These are phyloP conservation scores for Epichloe hybrida DNA, from an alignment of 2,329 filamentous ascomycete genomes.

Conservation along the genomic window DNA sequence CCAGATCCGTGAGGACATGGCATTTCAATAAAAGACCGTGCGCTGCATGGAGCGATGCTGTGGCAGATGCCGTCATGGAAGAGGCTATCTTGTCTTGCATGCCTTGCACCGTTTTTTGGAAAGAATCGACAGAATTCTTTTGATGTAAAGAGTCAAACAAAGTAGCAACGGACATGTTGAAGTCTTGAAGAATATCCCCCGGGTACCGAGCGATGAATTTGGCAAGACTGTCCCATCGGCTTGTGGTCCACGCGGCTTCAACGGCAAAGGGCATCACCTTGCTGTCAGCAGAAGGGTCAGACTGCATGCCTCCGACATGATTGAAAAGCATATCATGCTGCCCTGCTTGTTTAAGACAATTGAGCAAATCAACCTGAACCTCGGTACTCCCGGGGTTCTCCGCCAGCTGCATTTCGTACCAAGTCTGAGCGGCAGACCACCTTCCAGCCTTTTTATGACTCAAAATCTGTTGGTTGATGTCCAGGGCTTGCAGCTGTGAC, in stretches of 20 bases:
- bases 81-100: slow-evolving; percentile 59
- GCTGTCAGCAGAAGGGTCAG: slow-evolving; percentile 36
- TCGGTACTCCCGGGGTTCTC: slow-evolving; percentile 65
- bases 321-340: slow-evolving; percentile 84
- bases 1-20: slow-evolving; percentile 78
- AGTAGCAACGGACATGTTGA: slow-evolving; percentile 66
- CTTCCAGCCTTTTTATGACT: slow-evolving; percentile 86
- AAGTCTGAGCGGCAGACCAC: slow-evolving; percentile 91
- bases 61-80: slow-evolving; percentile 62
- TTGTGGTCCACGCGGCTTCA: slow-evolving; percentile 84
- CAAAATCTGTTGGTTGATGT: slow-evolving; percentile 84
- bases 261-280: slow-evolving; percentile 70
- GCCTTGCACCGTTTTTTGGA: slow-evolving; percentile 43
- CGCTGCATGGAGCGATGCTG: slow-evolving; percentile 67
- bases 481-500: slow-evolving; percentile 70
- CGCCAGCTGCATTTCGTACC: slow-evolving; percentile 86
- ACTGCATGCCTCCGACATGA: slow-evolving; percentile 66
- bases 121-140: slow-evolving; percentile 34
- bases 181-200: slow-evolving; percentile 40
- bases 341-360: slow-evolving; percentile 86
- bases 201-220: slow-evolving; percentile 47
- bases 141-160: slow-evolving; percentile 45
- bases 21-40: slow-evolving; percentile 77
- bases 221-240: slow-evolving; percentile 63
- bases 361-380: slow-evolving; percentile 69